phyloP scores from a whole-genome alignment of 140 eudicot genomes.

The Erigeron philadelphicus region DNA sequence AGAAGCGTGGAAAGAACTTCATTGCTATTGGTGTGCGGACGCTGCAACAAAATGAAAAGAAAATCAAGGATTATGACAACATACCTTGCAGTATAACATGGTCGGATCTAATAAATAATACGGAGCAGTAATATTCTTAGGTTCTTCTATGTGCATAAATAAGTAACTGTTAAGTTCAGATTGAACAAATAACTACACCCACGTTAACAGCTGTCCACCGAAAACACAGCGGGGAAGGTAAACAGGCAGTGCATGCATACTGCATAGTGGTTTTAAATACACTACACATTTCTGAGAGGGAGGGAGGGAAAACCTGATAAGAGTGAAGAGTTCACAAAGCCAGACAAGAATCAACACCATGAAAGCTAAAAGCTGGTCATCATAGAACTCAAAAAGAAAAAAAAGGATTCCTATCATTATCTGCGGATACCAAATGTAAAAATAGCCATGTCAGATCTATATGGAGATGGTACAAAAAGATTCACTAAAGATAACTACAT shows the following conservation, averaged over 20 bases:
- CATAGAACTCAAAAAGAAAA: slow-evolving; percentile 93
- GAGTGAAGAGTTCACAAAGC: slow-evolving; percentile 96
- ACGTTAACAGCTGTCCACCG: not conserved
- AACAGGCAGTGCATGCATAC: not conserved
- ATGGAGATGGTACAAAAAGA: slow-evolving; percentile 1
- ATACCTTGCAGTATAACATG: not conserved
- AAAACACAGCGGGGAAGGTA: not conserved
- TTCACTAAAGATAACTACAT: not conserved
- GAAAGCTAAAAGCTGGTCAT: slow-evolving; percentile 96
- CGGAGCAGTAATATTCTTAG: not conserved
- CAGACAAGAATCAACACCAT: slow-evolving; percentile 98
- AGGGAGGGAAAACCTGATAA: slow-evolving; percentile 69
- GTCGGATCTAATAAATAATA: not conserved
- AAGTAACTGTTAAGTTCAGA: not conserved
- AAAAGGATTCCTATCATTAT: slow-evolving; percentile 97
- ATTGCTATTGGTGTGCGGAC: slow-evolving; percentile 99
- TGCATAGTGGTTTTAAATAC: not conserved
- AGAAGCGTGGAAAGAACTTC: slow-evolving; percentile 99
- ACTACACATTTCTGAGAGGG: slow-evolving; percentile 7
- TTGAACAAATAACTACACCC: not conserved
- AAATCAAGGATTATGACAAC: slow-evolving; percentile 13
- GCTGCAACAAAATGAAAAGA: slow-evolving; percentile 47
- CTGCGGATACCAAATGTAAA: slow-evolving; percentile 42
- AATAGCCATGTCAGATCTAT: not conserved
- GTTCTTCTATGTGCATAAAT: not conserved